phyloP scores from a whole-genome alignment of 176 grass and related monocot genomes.

The Oryza glumipatula region DNA sequence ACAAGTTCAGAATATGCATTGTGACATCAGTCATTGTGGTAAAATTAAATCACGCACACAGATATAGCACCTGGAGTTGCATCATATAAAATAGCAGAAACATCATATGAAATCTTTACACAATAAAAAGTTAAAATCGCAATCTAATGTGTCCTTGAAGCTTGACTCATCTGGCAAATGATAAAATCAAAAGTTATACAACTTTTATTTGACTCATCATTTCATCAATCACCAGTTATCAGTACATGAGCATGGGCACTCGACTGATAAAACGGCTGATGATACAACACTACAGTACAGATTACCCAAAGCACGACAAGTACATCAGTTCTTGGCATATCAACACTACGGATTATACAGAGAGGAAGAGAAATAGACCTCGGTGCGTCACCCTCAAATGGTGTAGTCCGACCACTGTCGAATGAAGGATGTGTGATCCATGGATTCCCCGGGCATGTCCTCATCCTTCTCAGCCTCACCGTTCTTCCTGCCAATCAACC shows the following conservation, averaged over 20 bases:
- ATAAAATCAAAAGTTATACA: background rate
- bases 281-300: slow-evolving; percentile 30
- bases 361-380: slow-evolving; percentile 47
- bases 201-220: slow-evolving; percentile 26
- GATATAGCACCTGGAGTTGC: background rate
- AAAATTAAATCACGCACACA: background rate
- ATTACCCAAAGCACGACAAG: background rate
- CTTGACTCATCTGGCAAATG: background rate
- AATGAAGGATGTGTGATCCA: slow-evolving; percentile 98
- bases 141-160: background rate
- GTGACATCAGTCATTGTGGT: slow-evolving; percentile 29
- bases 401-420: slow-evolving; percentile 86
- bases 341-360: background rate
- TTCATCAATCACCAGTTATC: background rate
- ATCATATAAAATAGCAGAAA: background rate
- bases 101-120: slow-evolving; percentile 16
- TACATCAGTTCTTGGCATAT: slow-evolving; percentile 29
- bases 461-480: slow-evolving; percentile 20
- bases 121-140: background rate
- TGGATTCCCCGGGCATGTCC: slow-evolving; percentile 76
- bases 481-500: slow-evolving; percentile 64
- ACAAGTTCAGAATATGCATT: background rate
- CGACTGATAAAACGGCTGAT: slow-evolving; percentile 26
- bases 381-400: slow-evolving; percentile 49
- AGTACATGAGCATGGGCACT: slow-evolving; percentile 1